These are phyloP conservation scores for Sugiyamaella marilandica DNA, from an alignment of 805 yeast species.

Conservation along the genomic window DNA sequence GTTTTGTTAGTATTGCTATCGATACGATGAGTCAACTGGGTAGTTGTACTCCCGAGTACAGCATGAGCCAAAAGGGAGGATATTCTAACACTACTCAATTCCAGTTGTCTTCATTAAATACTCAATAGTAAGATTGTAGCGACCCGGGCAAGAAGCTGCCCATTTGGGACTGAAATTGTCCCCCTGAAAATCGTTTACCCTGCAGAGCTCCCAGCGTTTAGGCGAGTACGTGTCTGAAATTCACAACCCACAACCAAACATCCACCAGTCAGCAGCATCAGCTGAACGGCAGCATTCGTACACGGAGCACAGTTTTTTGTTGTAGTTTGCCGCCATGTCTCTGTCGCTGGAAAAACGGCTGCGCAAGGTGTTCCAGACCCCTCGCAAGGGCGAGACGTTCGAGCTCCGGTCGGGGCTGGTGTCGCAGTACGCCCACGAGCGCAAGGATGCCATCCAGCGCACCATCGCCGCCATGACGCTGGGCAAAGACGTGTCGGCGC, in stretches of 20 bases:
- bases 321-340: background rate
- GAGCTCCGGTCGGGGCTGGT: constrained; percentile 88
- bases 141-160: too few species aligned
- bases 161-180: too few species aligned
- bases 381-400: constrained; percentile 66
- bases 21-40: too few species aligned
- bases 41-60: too few species aligned
- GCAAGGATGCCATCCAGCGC: constrained; percentile 91
- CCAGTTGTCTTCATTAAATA: too few species aligned
- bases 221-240: background rate
- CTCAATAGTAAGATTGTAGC: too few species aligned
- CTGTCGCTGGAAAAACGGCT: constrained; percentile 42
- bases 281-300: too few species aligned
- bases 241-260: background rate
- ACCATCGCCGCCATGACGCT: constrained; percentile 98
- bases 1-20: too few species aligned
- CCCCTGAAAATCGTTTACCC: background rate
- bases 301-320: background rate
- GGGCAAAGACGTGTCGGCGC: constrained; percentile 91
- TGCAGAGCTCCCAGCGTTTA: background rate
- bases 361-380: constrained; percentile 53
- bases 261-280: background rate
- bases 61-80: too few species aligned
- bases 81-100: too few species aligned
- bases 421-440: constrained; percentile 87